phyloP scores from a whole-genome alignment of 148 eudicot species.

The Polygonum maritimum region DNA sequence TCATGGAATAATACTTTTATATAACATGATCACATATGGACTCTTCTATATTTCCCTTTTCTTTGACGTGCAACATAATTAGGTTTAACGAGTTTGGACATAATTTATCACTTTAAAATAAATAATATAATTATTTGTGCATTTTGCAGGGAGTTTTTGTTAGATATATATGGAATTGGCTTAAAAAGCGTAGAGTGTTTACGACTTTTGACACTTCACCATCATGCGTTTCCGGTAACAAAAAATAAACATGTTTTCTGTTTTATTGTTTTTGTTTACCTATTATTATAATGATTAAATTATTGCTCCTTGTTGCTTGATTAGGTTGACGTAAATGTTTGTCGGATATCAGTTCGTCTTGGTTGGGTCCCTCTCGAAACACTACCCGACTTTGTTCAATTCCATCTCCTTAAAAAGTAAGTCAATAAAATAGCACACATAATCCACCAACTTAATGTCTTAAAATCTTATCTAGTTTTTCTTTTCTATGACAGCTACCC shows the following conservation, averaged over 20 bases:
- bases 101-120: too few species aligned
- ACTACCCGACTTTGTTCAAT: neutral
- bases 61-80: too few species aligned
- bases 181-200: constrained; percentile 40
- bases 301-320: neutral
- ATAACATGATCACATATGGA: too few species aligned
- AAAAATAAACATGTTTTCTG: neutral
- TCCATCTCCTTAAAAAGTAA: neutral
- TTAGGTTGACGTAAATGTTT: constrained; percentile 6
- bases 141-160: constrained; percentile 25
- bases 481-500: constrained; percentile 10
- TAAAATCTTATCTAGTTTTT: neutral
- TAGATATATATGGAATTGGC: constrained; percentile 27
- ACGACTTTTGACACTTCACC: constrained; percentile 34
- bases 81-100: too few species aligned
- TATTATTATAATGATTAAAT: neutral
- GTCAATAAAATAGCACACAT: neutral
- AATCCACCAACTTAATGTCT: neutral
- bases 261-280: too few species aligned
- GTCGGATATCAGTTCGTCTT: constrained; percentile 7
- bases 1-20: too few species aligned
- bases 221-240: constrained; percentile 47
- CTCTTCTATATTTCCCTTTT: neutral
- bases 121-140: neutral
- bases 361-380: constrained; percentile 6